Conservation (phyloP, 2,329 filamentous ascomycete genomes). For the Xylariaceae sp. region DNA sequence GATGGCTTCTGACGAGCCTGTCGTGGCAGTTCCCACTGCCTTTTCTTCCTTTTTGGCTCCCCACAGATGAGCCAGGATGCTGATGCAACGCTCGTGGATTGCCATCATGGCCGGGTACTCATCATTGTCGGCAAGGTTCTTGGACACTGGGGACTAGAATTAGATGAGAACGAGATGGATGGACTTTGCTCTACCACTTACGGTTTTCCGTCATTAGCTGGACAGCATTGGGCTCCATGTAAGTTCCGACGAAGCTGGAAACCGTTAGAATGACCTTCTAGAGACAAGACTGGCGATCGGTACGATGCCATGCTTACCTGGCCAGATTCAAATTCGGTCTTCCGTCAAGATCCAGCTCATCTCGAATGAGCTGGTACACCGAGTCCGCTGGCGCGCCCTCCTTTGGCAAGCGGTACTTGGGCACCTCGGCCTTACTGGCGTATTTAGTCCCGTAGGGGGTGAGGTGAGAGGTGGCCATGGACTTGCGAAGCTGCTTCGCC, state of each 20-base stretch:
- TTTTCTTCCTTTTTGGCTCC: conserved; percentile 55
- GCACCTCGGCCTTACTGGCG: conserved; percentile 47
- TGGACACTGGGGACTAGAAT: conserved; percentile 28
- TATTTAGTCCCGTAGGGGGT: conserved; percentile 56
- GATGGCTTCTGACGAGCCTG: conserved; percentile 48
- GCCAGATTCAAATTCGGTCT: conserved; percentile 64
- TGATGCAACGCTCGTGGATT: conserved; percentile 63
- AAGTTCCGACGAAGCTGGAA: conserved; percentile 61
- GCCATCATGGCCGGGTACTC: conserved; percentile 53
- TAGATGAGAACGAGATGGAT: neutral
- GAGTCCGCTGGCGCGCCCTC: conserved; percentile 55
- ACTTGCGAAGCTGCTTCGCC: conserved; percentile 30
- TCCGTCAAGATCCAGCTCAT: conserved; percentile 60
- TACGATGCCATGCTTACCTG: conserved; percentile 38
- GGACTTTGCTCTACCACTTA: conserved; percentile 32
- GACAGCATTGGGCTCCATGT: conserved; percentile 62
- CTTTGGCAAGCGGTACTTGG: conserved; percentile 54
- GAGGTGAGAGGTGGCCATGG: conserved; percentile 43
- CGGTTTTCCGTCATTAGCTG: conserved; percentile 60
- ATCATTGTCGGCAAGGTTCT: conserved; percentile 68
- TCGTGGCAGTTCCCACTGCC: conserved; percentile 64
- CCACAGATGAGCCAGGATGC: conserved; percentile 64
- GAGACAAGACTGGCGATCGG: neutral
- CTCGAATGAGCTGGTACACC: conserved; percentile 59
- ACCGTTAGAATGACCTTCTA: conserved; percentile 10